Conservation (phyloP, 768 basidiomycete genomes). For the Psilocybe cubensis region DNA sequence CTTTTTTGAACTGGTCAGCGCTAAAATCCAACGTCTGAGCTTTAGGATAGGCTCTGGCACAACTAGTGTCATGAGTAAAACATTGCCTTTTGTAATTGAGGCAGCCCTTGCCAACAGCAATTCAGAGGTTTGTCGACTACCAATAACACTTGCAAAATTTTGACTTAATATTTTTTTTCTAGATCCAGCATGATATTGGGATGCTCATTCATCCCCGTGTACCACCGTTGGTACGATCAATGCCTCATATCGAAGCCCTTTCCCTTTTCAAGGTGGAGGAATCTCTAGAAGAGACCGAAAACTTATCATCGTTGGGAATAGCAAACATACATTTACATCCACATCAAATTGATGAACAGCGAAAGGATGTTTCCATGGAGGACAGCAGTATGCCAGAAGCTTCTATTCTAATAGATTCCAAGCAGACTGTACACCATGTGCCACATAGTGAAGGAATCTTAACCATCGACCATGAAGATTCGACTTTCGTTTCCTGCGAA, state of each 20-base stretch:
- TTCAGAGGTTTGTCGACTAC: conserved; percentile 29
- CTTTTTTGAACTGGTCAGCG: conserved; percentile 48
- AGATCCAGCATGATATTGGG: conserved; percentile 49
- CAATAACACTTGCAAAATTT: background rate
- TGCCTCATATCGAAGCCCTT: conserved; percentile 65
- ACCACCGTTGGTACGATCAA: conserved; percentile 71
- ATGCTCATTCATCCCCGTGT: conserved; percentile 78
- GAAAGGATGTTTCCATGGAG: conserved; percentile 31
- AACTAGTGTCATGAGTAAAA: conserved; percentile 61
- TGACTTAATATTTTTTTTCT: background rate
- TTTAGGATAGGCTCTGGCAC: conserved; percentile 57
- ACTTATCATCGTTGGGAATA: conserved; percentile 40
- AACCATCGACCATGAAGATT: background rate
- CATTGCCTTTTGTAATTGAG: conserved; percentile 57
- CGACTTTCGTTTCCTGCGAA: background rate
- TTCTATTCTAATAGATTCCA: background rate
- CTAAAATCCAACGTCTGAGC: conserved; percentile 50
- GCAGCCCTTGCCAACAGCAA: conserved; percentile 32
- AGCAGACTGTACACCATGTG: too few relatives aligned
- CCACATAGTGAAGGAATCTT: too few relatives aligned
- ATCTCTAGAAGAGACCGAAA: conserved; percentile 59
- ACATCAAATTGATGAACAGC: conserved; percentile 5
- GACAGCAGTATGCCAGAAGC: conserved; percentile 9
- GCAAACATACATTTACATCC: conserved; percentile 5
- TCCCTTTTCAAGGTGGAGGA: conserved; percentile 68